phyloP scores from a whole-genome alignment of 2,329 filamentous ascomycete genomes.

The Scleromitrula shiraiana region DNA sequence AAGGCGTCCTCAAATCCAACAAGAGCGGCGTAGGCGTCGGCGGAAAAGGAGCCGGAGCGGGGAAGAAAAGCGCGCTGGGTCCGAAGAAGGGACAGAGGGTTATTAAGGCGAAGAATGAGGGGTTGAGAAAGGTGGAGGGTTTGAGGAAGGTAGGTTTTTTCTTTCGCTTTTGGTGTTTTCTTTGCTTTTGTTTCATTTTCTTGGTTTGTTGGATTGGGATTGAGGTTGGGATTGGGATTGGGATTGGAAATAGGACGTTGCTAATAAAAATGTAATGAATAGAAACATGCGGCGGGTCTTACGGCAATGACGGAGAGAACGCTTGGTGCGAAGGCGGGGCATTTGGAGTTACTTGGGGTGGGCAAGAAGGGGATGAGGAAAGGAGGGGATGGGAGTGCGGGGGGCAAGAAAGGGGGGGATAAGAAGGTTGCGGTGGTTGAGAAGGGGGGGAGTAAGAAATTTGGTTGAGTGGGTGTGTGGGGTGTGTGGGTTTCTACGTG shows the following conservation, averaged over 20 bases:
- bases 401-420: constrained; percentile 25
- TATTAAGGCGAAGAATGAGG: constrained; percentile 59
- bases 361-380: constrained; percentile 51
- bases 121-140: constrained; percentile 51
- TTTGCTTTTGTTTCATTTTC: too few species aligned
- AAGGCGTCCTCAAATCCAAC: constrained; percentile 28
- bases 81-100: constrained; percentile 51
- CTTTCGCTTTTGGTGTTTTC: too few species aligned
- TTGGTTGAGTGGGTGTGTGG: background rate
- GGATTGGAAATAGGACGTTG: background rate
- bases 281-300: constrained; percentile 56
- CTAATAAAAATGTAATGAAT: background rate
- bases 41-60: background rate
- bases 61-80: constrained; percentile 32
- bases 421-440: constrained; percentile 30
- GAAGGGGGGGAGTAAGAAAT: constrained; percentile 11
- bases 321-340: constrained; percentile 58
- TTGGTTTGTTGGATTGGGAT: background rate
- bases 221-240: background rate
- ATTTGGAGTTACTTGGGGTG: constrained; percentile 59
- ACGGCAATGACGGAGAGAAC: constrained; percentile 58
- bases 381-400: constrained; percentile 25
- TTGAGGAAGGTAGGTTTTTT: constrained; percentile 46
- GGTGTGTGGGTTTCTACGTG: background rate
- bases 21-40: constrained; percentile 14